A percentile compares a stretch with the other conserved stretches of the same genome.
phyloP scores from a whole-genome alignment of 2,329 filamentous ascomycete genomes.

The Rhinocladiella similis region DNA sequence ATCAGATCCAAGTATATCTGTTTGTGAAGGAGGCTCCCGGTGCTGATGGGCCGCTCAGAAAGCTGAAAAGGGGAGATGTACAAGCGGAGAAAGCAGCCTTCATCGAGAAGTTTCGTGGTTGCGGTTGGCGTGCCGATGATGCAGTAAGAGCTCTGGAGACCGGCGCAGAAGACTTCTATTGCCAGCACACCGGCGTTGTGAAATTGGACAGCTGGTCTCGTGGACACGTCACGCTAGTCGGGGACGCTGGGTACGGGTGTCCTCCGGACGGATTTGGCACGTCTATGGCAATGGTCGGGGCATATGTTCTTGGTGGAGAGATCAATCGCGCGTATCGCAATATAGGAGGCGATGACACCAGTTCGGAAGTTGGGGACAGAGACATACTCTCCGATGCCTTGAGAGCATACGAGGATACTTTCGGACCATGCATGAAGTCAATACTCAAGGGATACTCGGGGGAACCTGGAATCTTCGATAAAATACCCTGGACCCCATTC shows the following conservation, averaged over 20 bases:
- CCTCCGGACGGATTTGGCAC: conserved; percentile 57
- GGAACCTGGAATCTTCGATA: too few relatives aligned
- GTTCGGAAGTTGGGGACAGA: too few relatives aligned
- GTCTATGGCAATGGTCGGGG: conserved; percentile 47
- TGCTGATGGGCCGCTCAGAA: conserved; percentile 25
- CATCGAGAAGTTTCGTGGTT: conserved; percentile 41
- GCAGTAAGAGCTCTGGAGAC: conserved; percentile 45
- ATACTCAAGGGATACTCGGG: too few relatives aligned
- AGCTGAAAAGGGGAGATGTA: conserved; percentile 34
- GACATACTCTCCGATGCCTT: too few relatives aligned
- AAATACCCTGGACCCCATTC: too few relatives aligned
- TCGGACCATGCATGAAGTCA: too few relatives aligned
- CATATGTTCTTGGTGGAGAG: conserved; percentile 38
- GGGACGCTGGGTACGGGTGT: conserved; percentile 54
- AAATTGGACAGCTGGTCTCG: conserved; percentile 46
- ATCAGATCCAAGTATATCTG: conserved; percentile 43
- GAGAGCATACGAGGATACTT: too few relatives aligned
- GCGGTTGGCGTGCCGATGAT: conserved; percentile 48
- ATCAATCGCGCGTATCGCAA: conserved; percentile 27
- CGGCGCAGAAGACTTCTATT: conserved; percentile 48
- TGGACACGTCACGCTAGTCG: conserved; percentile 53
- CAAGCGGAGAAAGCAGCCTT: conserved; percentile 43
- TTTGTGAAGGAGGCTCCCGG: conserved; percentile 31
- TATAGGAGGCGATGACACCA: too few relatives aligned
- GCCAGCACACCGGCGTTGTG: conserved; percentile 47